Conservation (phyloP, 441 rosid species). For the Mallotus repandus region DNA sequence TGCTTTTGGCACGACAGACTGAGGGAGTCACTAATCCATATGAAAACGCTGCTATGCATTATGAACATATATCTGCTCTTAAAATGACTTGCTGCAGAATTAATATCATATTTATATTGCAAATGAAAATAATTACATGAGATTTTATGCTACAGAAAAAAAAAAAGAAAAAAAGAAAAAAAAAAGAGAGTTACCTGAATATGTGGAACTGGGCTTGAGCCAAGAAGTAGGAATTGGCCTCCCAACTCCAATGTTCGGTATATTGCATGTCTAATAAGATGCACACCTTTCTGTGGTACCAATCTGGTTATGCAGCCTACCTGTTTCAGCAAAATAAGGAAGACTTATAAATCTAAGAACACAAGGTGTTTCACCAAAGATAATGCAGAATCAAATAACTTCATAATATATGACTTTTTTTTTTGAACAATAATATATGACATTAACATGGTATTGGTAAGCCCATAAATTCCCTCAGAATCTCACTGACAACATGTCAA, state of each 20-base stretch:
- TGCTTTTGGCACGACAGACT: neutral
- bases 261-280: slow-evolving; percentile 93
- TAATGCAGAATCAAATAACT: neutral
- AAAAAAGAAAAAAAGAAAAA: slow-evolving; percentile 9
- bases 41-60: neutral
- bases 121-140: neutral
- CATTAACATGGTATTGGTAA: slow-evolving; percentile 1
- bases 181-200: slow-evolving; percentile 59
- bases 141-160: neutral
- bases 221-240: slow-evolving; percentile 91
- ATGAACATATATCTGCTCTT: neutral
- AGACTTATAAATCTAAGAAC: neutral
- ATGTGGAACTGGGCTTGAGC: slow-evolving; percentile 96
- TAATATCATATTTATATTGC: neutral
- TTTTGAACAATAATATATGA: no score
- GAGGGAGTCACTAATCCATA: neutral
- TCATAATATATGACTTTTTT: neutral
- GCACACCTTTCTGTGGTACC: slow-evolving; percentile 96
- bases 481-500: neutral
- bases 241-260: slow-evolving; percentile 90
- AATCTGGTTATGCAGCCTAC: slow-evolving; percentile 95
- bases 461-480: neutral
- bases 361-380: slow-evolving; percentile 10
- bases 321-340: slow-evolving; percentile 31
- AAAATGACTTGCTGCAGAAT: neutral